A percentile compares a stretch with the other conserved stretches of the same genome.
These are phyloP conservation scores for Lasiodiplodia sp. DNA, from an alignment of 2,329 filamentous ascomycete genomes.

Conservation along the genomic window DNA sequence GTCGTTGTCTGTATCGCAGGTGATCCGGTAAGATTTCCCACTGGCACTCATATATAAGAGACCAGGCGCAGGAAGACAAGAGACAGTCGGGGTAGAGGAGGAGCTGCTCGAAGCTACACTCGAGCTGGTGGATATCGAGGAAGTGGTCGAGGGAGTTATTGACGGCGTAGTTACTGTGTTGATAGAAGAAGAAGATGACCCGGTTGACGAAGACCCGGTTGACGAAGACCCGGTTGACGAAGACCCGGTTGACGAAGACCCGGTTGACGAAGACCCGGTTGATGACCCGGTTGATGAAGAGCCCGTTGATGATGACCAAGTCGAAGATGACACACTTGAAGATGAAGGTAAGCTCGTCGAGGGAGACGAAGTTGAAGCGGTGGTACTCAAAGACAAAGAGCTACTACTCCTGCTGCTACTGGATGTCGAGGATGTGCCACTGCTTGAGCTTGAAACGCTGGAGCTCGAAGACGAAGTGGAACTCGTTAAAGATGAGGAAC, in stretches of 20 bases:
- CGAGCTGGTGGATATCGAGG: neutral
- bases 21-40: neutral
- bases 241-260: too few relatives aligned
- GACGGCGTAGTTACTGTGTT: neutral
- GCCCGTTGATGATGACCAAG: too few relatives aligned
- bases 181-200: neutral
- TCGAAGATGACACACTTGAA: too few relatives aligned
- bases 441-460: neutral
- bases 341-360: too few relatives aligned
- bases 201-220: neutral
- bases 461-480: too few relatives aligned
- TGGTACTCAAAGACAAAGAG: neutral
- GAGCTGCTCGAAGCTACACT: neutral
- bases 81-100: too few relatives aligned
- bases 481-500: too few relatives aligned
- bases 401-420: neutral
- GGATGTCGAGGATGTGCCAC: neutral
- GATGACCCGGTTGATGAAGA: too few relatives aligned
- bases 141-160: neutral
- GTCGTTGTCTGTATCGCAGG: conserved; percentile 3
- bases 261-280: too few relatives aligned
- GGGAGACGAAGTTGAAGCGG: neutral
- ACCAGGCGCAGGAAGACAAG: neutral
- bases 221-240: too few relatives aligned
- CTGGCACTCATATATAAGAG: neutral